Base-by-base conservation (phyloP, 2,329 filamentous ascomycete genomes). In the Aspergillus tubingensis region DNA sequence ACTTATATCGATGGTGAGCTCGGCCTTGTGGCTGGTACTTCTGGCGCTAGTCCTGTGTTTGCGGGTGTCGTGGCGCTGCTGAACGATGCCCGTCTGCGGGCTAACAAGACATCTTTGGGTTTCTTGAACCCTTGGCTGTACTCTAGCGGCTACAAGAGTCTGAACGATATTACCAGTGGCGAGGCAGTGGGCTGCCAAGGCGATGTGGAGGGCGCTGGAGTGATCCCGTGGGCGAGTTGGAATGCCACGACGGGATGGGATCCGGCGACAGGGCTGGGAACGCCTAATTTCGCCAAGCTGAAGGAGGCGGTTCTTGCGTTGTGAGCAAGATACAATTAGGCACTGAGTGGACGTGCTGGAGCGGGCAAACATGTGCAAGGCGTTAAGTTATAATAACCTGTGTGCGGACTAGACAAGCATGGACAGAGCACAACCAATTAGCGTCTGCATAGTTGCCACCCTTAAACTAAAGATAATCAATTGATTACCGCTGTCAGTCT, bases 41-140 rank as follows among this genome's bases (percentile, higher is more conserved):
- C 57, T 5, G 49, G 49, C n/a, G 38, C 49, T 11, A 52, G 39
- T 2, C 57, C 57, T 3, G 49, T 54, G 4, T 43, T 58, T 5
- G 57, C 57, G 5, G 48, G 36, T 8, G 23, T 54, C 2, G 21
- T 58, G 1, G 50, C 38, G 5, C 25, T 54, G 38, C 48, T 58
- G 5, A 58, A 58, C 41, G 50, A 54, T 10, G 57, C 39, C 6
- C 57, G 57, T 15, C 48, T 58, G 27, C 48, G 43, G 3, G 57
- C 39, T 3, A 83, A 83, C 15, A 83, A 82, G 69, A 69, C 77
- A 0, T 70, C 77, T 0, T 75, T 86, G 7, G 85, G 85, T 0
- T 86, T 83, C 71, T 60, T 86, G 51, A 86, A 86, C 68, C 84
- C 84, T 0, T 85, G 82, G 80, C 67, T 86, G 10, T 86, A 86